These are phyloP conservation scores for Talaromyces marneffei DNA, from an alignment of 2,329 filamentous ascomycete species.

Conservation along the genomic window DNA sequence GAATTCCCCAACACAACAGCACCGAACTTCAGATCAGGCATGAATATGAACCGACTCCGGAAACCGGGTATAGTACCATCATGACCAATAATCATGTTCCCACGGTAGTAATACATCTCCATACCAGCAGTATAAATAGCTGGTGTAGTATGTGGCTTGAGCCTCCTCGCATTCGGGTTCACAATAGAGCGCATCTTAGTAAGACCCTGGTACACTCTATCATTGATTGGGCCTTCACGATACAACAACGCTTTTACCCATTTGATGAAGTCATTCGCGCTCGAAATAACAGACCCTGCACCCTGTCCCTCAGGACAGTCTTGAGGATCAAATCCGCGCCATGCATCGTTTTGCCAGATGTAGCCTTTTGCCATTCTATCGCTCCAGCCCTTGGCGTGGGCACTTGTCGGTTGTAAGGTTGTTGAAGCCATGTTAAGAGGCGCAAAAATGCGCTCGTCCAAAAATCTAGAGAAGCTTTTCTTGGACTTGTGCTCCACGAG, in stretches of 20 bases:
- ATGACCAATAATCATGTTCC: slow-evolving; percentile 25
- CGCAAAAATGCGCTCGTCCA: slow-evolving; percentile 7
- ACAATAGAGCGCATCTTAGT: background rate
- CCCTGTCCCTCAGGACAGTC: slow-evolving; percentile 34
- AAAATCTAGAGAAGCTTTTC: slow-evolving; percentile 34
- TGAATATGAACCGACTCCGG: slow-evolving; percentile 14
- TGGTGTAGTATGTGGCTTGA: slow-evolving; percentile 20
- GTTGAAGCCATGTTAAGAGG: slow-evolving; percentile 8
- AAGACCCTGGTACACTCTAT: slow-evolving; percentile 11
- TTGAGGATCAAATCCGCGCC: slow-evolving; percentile 21
- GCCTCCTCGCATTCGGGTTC: background rate
- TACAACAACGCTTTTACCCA: slow-evolving; percentile 28
- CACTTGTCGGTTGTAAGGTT: slow-evolving; percentile 30
- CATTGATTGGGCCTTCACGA: slow-evolving; percentile 21
- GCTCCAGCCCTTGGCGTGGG: slow-evolving; percentile 19
- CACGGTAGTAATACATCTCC: slow-evolving; percentile 26
- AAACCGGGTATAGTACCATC: slow-evolving; percentile 27
- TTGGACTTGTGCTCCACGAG: slow-evolving; percentile 44
- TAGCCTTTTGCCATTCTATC: slow-evolving; percentile 41
- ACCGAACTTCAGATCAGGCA: slow-evolving; percentile 4
- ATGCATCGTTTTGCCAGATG: slow-evolving; percentile 31
- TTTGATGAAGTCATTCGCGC: slow-evolving; percentile 27
- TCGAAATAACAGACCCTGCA: slow-evolving; percentile 40
- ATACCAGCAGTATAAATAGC: slow-evolving; percentile 23
- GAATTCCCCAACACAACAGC: slow-evolving; percentile 5